Base-by-base conservation (phyloP, 164 flowering plant species). In the Piper longum region DNA sequence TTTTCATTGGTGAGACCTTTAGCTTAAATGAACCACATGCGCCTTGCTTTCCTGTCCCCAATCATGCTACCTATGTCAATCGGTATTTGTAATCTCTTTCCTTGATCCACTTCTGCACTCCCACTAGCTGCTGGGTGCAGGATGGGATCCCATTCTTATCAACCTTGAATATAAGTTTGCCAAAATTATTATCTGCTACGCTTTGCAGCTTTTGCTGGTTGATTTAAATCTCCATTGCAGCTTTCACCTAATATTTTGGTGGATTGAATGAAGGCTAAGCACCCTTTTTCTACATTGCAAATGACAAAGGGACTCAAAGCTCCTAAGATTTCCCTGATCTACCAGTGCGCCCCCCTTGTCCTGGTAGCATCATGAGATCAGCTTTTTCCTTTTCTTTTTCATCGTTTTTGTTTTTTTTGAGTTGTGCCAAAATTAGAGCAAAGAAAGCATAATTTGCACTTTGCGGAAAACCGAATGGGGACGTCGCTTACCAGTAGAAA, bases 1-100 rank as follows among this genome's bases (percentile, higher is more conserved):
- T 64, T 57, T 72, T 42, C 55, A 71, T 56, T 58, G 19, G 19
- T 26, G 66, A 62, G 54, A 62, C 19, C 54, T 48, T 40, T 51
- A 12, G 18, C 43, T 63, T 58, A 41, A 43, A 43, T 43, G 56
- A 41, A 41, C 41, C 43, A 54, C 75, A 61, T 41, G 58, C 57
- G 68, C 72, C 48, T 65, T 62, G 74, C 71, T 70, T 75, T 76
- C 75, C 74, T 62, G 70, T 66, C 67, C 63, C 63, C 68, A 74
- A 74, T 80, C 74, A 80, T 79, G 67, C 64, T 79, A 61, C 8
- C 62, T 75, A 67, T 73, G 70, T 59, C 66, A 69, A 64, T 70
- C 71, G 76, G 71, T 66, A 78, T 76, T 76, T 76, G 82, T 72
- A 73, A 77, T 75, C 70, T 70, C 67, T 56, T 73, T 62, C 59